phyloP scores from a whole-genome alignment of 306 rosid species.

The Cicer judaicum region DNA sequence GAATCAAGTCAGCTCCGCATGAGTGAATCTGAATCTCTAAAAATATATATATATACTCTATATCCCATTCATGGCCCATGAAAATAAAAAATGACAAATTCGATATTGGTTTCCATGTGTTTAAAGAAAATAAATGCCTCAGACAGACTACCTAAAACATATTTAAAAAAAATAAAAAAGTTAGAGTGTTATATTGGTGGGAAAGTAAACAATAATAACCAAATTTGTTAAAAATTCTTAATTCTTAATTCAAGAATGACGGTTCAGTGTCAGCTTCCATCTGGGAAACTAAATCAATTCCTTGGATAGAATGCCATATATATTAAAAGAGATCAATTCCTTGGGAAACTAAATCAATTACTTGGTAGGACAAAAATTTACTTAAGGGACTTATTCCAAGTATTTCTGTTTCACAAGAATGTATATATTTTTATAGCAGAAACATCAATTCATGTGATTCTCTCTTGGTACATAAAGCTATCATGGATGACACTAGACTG shows the following conservation, averaged over 20 bases:
- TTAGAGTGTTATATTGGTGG: background rate
- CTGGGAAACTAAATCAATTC: background rate
- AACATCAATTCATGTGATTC: conserved; percentile 18
- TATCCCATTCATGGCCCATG: background rate
- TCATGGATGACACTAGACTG: background rate
- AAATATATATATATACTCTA: background rate
- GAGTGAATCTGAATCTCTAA: background rate
- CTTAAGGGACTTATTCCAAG: background rate
- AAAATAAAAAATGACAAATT: conserved; percentile 3
- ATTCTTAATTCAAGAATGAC: background rate
- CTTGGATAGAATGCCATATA: background rate
- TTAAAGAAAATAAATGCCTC: conserved; percentile 2
- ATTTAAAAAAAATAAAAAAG: background rate
- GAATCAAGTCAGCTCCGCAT: conserved; percentile 20
- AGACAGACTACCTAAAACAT: background rate
- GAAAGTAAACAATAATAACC: background rate
- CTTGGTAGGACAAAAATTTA: background rate
- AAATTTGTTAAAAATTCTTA: background rate
- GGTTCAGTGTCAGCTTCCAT: conserved; percentile 2
- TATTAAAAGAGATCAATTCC: background rate
- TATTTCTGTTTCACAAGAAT: conserved; percentile 24
- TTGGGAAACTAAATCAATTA: too few relatives aligned
- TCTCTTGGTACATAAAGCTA: conserved; percentile 16
- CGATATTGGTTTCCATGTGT: conserved; percentile 5
- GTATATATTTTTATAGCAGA: conserved; percentile 8